Evolutionary conservation across 768 basidiomycete genomes (phyloP).

Genomic region (Erythrobasidium yunnanense): DNA sequence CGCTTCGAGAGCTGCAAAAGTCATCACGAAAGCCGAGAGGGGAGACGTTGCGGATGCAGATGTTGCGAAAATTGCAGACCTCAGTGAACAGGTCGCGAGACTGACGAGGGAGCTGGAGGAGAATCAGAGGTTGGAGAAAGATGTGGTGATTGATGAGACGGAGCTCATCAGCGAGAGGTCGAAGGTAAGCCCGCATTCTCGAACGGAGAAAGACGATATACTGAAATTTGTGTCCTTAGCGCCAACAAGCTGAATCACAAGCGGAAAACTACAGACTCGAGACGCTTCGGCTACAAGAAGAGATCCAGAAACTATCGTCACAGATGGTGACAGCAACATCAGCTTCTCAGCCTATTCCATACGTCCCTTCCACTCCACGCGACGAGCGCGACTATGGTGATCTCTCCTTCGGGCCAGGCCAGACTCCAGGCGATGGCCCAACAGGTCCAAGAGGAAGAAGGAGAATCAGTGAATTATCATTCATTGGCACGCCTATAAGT

Average conservation of each 20-base stretch:
- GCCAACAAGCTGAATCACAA: conserved; percentile 14
- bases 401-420: not conserved
- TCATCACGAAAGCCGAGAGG: conserved; percentile 47
- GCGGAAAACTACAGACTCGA: conserved; percentile 13
- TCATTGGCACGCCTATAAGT: conserved; percentile 1
- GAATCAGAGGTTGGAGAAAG: conserved; percentile 50
- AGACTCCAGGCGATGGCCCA: not conserved
- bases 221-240: not conserved
- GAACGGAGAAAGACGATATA: not conserved
- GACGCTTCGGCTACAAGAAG: conserved; percentile 1
- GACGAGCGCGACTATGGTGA: not conserved
- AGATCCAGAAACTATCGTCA: conserved; percentile 17
- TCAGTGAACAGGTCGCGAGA: conserved; percentile 86
- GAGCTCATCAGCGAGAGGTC: conserved; percentile 46
- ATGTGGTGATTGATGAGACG: conserved; percentile 48
- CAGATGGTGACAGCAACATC: conserved; percentile 24
- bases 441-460: not conserved
- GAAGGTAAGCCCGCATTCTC: conserved; percentile 47
- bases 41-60: conserved; percentile 64
- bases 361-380: not conserved
- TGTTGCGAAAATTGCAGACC: conserved; percentile 83
- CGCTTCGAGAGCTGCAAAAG: conserved; percentile 80
- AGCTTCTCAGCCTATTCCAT: conserved; percentile 4
- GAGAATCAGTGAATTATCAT: conserved; percentile 1
- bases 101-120: conserved; percentile 64